phyloP scores from a whole-genome alignment of 2,329 filamentous ascomycete genomes.

The Thelonectria olida region DNA sequence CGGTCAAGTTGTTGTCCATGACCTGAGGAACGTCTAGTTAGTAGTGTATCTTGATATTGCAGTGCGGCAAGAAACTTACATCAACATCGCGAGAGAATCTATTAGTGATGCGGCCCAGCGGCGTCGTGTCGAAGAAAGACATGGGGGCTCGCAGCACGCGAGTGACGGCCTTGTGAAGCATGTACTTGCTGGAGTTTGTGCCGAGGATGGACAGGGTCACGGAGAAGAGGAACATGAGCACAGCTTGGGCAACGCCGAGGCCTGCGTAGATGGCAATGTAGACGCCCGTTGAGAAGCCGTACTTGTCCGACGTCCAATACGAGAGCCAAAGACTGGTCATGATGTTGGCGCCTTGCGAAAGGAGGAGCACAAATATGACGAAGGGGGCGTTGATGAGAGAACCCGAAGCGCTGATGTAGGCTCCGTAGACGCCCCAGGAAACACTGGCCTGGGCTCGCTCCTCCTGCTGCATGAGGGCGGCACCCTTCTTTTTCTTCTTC shows the following conservation, averaged over 20 bases:
- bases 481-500: conserved; percentile 67
- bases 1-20: conserved; percentile 92
- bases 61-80: conserved; percentile 52
- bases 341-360: conserved; percentile 87
- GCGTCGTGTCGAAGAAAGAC: conserved; percentile 98
- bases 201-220: conserved; percentile 80
- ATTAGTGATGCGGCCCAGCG: conserved; percentile 93
- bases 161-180: conserved; percentile 82
- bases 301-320: conserved; percentile 89
- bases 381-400: conserved; percentile 74
- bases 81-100: conserved; percentile 96
- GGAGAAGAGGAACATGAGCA: conserved; percentile 84
- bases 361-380: conserved; percentile 68
- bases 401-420: conserved; percentile 81
- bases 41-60: not conserved
- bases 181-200: conserved; percentile 81
- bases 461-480: conserved; percentile 75
- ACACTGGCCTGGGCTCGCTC: conserved; percentile 80
- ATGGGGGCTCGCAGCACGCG: conserved; percentile 78
- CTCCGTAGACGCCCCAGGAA: conserved; percentile 80
- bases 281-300: conserved; percentile 68
- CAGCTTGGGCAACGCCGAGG: conserved; percentile 75
- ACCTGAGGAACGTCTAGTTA: not conserved
- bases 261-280: conserved; percentile 80
- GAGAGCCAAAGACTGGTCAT: conserved; percentile 91